Conservation (phyloP, 106 monocot genomes). For the Phalaenopsis aphrodite region DNA sequence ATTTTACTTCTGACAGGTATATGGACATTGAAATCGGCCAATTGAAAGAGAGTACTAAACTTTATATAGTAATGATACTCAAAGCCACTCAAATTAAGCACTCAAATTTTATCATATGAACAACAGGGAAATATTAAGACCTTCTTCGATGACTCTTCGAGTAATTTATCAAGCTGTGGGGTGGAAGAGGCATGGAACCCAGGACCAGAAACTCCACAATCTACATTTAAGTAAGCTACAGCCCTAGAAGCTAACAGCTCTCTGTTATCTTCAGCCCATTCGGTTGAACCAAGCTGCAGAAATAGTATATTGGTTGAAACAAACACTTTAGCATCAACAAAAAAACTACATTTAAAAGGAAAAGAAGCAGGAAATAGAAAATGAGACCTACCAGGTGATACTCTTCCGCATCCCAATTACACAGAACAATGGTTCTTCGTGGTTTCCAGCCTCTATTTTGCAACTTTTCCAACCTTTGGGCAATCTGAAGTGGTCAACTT, state of each 20-base stretch:
- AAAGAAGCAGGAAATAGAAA: neutral
- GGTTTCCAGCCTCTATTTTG: constrained; percentile 74
- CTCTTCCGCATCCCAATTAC: constrained; percentile 87
- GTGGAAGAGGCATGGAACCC: constrained; percentile 55
- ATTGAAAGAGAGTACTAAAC: neutral
- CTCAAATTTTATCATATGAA: neutral
- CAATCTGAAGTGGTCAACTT: constrained; percentile 25
- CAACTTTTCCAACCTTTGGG: constrained; percentile 47
- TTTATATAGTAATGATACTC: neutral
- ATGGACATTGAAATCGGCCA: neutral
- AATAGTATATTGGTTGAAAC: neutral
- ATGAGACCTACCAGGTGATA: constrained; percentile 51
- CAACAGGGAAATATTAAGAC: constrained; percentile 6
- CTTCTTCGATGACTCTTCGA: constrained; percentile 45
- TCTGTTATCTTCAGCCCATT: constrained; percentile 75
- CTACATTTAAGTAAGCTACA: constrained; percentile 65
- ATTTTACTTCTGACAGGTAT: neutral
- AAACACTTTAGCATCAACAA: neutral
- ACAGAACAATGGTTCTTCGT: constrained; percentile 60
- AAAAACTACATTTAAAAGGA: neutral
- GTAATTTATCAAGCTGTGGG: constrained; percentile 60
- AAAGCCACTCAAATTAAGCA: neutral
- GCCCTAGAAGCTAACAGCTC: constrained; percentile 51
- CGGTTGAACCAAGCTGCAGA: constrained; percentile 69
- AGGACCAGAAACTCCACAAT: constrained; percentile 44